Conservation (phyloP, 1,139 yeast genomes). For the Hansenula anomala region DNA sequence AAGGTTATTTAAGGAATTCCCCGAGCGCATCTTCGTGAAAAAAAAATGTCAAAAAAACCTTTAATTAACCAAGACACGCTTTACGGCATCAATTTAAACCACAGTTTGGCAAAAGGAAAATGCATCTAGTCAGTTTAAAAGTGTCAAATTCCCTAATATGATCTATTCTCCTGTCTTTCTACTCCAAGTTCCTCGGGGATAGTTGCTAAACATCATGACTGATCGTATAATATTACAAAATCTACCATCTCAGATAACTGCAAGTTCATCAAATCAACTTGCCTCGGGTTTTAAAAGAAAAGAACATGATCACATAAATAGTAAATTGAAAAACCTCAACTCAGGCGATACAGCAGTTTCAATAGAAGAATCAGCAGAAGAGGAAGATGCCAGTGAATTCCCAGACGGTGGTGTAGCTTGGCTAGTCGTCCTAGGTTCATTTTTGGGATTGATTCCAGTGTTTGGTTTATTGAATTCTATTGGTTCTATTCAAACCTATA, state of each 20-base stretch:
- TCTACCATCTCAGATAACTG: background rate
- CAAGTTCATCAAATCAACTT: background rate
- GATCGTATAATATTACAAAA: background rate
- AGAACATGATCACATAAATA: no score
- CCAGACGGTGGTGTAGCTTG: background rate
- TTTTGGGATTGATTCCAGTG: slow-evolving; percentile 56
- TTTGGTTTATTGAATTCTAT: slow-evolving; percentile 65
- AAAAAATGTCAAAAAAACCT: background rate
- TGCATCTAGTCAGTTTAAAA: no score
- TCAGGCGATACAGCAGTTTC: background rate
- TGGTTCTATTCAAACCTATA: slow-evolving; percentile 68
- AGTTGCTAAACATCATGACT: background rate
- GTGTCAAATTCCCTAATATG: background rate
- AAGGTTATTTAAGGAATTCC: background rate
- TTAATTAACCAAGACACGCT: no score
- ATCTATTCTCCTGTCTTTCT: no score
- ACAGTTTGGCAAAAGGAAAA: no score
- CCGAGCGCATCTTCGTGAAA: background rate
- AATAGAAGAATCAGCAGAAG: background rate
- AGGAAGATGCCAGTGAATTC: background rate
- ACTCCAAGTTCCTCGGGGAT: no score
- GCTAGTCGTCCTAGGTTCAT: slow-evolving; percentile 24
- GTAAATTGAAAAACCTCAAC: background rate
- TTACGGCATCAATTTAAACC: background rate
- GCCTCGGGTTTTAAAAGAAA: background rate